Evolutionary conservation across 2,329 filamentous ascomycete species (phyloP).

Genomic region (Grosmannia serpens): DNA sequence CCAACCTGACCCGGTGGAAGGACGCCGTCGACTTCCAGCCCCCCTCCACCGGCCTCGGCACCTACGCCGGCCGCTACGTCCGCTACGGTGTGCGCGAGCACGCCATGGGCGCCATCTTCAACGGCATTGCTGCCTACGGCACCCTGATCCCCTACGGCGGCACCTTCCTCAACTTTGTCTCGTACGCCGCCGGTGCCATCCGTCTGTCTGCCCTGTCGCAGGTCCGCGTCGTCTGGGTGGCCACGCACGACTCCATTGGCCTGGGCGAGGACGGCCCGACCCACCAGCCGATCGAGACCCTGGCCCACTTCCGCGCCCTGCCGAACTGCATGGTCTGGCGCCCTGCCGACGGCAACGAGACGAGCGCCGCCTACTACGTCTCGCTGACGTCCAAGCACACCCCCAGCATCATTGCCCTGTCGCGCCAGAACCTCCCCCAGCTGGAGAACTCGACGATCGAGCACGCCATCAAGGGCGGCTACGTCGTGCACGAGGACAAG

Average conservation of each 20-base stretch:
- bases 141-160: conserved; percentile 87
- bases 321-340: conserved; percentile 99
- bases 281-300: conserved; percentile 97
- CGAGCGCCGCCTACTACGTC: conserved; percentile 92
- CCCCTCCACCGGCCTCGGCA: conserved; percentile 70
- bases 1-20: conserved; percentile 99
- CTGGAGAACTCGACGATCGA: conserved; percentile 88
- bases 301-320: conserved; percentile 95
- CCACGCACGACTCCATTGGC: conserved; percentile 98
- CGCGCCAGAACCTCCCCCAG: conserved; percentile 96
- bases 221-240: conserved; percentile 86
- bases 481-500: conserved; percentile 76
- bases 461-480: conserved; percentile 87
- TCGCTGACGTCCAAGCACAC: conserved; percentile 82
- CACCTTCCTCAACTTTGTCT: conserved; percentile 99
- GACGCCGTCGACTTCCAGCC: conserved; percentile 95
- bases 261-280: conserved; percentile 97
- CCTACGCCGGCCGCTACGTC: conserved; percentile 79
- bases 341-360: conserved; percentile 97
- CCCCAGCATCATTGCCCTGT: conserved; percentile 86
- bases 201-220: conserved; percentile 88
- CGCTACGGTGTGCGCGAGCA: conserved; percentile 90
- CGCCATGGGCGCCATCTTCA: conserved; percentile 85
- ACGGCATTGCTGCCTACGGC: conserved; percentile 91
- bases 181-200: conserved; percentile 89